Evolutionary conservation across 345 rosid species (phyloP).

Genomic region (Salix udensis): DNA sequence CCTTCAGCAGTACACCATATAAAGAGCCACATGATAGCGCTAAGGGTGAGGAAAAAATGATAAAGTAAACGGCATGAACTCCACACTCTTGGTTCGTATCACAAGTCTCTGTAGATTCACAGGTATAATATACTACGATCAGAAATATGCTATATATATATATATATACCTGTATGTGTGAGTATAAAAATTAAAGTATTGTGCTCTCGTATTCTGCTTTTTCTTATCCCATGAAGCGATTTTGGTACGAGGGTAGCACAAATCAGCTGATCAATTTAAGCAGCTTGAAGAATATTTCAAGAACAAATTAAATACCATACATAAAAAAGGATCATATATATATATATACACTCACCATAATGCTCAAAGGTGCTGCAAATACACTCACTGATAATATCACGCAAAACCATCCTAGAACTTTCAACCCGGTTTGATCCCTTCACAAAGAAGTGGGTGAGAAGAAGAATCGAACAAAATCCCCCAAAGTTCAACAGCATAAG

Average conservation of each 20-base stretch:
- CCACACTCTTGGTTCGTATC: constrained; percentile 36
- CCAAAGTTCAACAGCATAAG: constrained; percentile 46
- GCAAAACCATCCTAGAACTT: constrained; percentile 53
- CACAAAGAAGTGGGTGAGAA: constrained; percentile 41
- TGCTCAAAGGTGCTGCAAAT: constrained; percentile 61
- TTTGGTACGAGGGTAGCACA: background rate
- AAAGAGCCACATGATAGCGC: constrained; percentile 33
- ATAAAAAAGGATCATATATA: background rate
- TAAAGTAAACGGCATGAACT: constrained; percentile 40
- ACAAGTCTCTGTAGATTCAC: constrained; percentile 4
- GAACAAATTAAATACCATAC: background rate
- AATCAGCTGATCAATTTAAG: background rate
- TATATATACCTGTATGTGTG: background rate
- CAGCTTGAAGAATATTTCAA: background rate
- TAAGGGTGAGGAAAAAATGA: constrained; percentile 32
- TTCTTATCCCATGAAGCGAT: background rate
- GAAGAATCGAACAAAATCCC: constrained; percentile 42
- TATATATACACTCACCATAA: constrained; percentile 36
- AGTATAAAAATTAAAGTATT: too few relatives aligned
- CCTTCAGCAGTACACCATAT: constrained; percentile 31
- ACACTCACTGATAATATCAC: constrained; percentile 48
- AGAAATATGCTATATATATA: too few relatives aligned
- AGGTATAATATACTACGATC: background rate
- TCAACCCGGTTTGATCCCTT: constrained; percentile 39
- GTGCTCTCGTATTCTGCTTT: too few relatives aligned